Evolutionary conservation across 352 stramenopile species (phyloP).

Genomic region (Globisporangium polare): DNA sequence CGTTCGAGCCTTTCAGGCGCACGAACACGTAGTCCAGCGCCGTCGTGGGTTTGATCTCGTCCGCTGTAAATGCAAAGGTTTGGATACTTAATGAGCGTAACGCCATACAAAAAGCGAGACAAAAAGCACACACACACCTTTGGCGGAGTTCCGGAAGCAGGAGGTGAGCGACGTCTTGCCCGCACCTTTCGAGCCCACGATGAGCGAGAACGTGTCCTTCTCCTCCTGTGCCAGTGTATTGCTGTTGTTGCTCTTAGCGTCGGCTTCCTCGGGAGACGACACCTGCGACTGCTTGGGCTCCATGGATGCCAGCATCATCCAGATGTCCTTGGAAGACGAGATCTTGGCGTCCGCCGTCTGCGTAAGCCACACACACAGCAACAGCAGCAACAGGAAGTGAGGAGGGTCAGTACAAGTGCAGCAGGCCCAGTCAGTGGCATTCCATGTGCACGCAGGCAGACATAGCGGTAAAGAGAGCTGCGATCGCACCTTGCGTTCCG

Average conservation of each 20-base stretch:
- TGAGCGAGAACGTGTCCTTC: constrained; percentile 68
- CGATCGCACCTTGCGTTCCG: constrained; percentile 10
- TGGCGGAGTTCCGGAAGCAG: constrained; percentile 61
- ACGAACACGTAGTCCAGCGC: constrained; percentile 91
- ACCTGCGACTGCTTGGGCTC: constrained; percentile 30
- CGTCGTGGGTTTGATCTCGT: constrained; percentile 89
- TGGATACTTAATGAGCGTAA: background rate
- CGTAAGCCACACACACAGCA: background rate
- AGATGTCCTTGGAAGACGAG: constrained; percentile 61
- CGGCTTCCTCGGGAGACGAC: constrained; percentile 13
- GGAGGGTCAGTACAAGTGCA: background rate
- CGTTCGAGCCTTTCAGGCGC: constrained; percentile 48
- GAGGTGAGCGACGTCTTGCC: constrained; percentile 83
- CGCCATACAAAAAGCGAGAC: background rate
- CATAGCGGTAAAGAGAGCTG: background rate
- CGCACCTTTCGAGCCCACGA: constrained; percentile 57
- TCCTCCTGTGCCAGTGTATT: constrained; percentile 30
- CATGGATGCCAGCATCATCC: constrained; percentile 56
- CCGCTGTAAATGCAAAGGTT: constrained; percentile 17
- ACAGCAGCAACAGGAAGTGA: background rate
- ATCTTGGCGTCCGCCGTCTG: constrained; percentile 12
- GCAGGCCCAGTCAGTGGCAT: background rate
- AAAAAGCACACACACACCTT: constrained; percentile 20
- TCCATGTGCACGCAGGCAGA: background rate
- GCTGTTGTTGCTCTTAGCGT: constrained; percentile 13